Evolutionary conservation across 164 flowering plant genomes (phyloP).

Genomic region (Platanus orientalis): DNA sequence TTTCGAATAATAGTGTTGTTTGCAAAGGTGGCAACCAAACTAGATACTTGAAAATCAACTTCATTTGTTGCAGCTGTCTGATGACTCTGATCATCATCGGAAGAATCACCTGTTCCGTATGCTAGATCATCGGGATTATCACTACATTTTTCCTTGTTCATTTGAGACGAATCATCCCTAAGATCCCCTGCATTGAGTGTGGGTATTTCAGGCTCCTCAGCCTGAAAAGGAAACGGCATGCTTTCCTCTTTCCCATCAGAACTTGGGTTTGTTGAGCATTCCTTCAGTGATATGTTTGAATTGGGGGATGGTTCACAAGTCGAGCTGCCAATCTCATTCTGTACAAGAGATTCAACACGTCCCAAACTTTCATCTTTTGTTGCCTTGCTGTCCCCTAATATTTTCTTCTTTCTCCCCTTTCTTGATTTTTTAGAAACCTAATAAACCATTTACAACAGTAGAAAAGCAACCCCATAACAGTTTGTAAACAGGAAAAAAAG

Average conservation of each 20-base stretch:
- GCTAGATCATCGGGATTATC: constrained; percentile 23
- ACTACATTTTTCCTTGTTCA: constrained; percentile 20
- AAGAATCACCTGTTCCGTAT: constrained; percentile 43
- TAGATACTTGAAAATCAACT: constrained; percentile 77
- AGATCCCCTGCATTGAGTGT: constrained; percentile 8
- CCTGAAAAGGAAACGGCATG: constrained; percentile 10
- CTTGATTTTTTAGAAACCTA: constrained; percentile 81
- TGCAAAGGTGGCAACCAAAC: constrained; percentile 63
- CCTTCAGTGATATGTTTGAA: constrained; percentile 7
- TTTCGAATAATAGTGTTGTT: constrained; percentile 60
- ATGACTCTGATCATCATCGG: constrained; percentile 70
- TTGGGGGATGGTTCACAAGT: constrained; percentile 25
- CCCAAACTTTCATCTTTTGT: constrained; percentile 15
- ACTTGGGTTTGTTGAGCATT: constrained; percentile 12
- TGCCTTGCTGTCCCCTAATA: constrained; percentile 23
- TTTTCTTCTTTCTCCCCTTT: constrained; percentile 49
- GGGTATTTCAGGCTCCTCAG: constrained; percentile 28
- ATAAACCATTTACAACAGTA: constrained; percentile 13
- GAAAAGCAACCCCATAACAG: neutral
- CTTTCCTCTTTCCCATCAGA: constrained; percentile 28
- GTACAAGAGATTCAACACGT: constrained; percentile 16
- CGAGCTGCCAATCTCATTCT: constrained; percentile 23
- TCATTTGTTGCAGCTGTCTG: constrained; percentile 40
- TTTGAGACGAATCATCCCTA: constrained; percentile 17
- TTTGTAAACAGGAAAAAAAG: neutral